Evolutionary conservation across 2,329 filamentous ascomycete genomes (phyloP).

Genomic region (Myriangium duriaei): DNA sequence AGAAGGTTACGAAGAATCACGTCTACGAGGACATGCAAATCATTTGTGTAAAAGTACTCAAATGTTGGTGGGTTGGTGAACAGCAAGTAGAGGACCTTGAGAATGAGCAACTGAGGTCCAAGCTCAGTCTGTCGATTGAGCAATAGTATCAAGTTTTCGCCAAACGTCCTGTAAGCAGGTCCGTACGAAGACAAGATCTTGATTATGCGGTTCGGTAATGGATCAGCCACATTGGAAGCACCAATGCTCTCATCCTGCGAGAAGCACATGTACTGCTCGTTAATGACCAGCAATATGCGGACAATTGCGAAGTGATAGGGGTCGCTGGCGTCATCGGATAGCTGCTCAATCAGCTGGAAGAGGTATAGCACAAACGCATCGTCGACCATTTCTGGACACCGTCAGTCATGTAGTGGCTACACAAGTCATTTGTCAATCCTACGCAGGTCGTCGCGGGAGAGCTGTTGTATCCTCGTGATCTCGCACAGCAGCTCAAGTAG

Average conservation of each 20-base stretch:
- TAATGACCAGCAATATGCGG: constrained; percentile 80
- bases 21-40: constrained; percentile 83
- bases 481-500: constrained; percentile 87
- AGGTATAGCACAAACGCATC: constrained; percentile 76
- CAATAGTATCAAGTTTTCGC: constrained; percentile 90
- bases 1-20: constrained; percentile 96
- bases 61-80: constrained; percentile 87
- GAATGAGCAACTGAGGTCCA: constrained; percentile 84
- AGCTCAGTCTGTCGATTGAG: constrained; percentile 91
- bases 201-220: constrained; percentile 82
- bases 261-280: constrained; percentile 91
- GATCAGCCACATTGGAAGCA: constrained; percentile 1
- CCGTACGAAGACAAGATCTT: constrained; percentile 78
- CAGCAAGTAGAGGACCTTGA: constrained; percentile 88
- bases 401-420: too few species aligned
- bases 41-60: constrained; percentile 98
- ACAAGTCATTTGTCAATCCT: too few species aligned
- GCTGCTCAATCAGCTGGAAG: constrained; percentile 74
- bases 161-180: constrained; percentile 78
- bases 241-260: constrained; percentile 38
- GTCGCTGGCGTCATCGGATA: constrained; percentile 77
- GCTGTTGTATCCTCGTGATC: constrained; percentile 82
- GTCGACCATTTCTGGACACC: constrained; percentile 39
- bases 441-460: constrained; percentile 66
- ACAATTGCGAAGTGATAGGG: constrained; percentile 96